Base-by-base conservation (phyloP, 2,329 filamentous ascomycete genomes). In the Neofusicoccum ribis region DNA sequence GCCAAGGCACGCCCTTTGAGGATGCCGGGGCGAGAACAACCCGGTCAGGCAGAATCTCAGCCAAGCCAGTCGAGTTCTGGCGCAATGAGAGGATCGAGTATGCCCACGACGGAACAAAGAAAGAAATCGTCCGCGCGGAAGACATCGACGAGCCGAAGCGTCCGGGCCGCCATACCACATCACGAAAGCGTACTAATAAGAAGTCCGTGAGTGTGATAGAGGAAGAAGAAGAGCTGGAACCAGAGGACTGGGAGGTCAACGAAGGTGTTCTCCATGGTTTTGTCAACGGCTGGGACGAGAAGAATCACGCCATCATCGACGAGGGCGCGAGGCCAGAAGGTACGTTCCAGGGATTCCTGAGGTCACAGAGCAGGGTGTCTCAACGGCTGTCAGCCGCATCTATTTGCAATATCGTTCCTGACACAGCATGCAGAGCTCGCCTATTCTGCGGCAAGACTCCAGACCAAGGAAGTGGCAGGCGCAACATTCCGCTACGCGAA, bases 401-500 rank as follows among this genome's bases (percentile, higher is more conserved):
- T 23, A 54, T 46, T 34, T 47, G 39, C n/a, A 63, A 23, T 58
- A 20, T n/a, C 3, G 36, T 23, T 5, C 39, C 58, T 34, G 36
- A 64, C 15, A 64, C 36, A 15, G 15, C 43, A 49, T 65, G 39
- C 71, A 87, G 87, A 88, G 63, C 79, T 89, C 67, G 88, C 86
- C 54, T 89, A 86, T 76, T 82, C 86, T 5, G 76, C 83, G 7
- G 80, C 82, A 62, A 83, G 84, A 7, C 86, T 89, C 62, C 75
- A 85, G 66, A 86, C 85, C 0, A 80, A 80, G 44, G 84, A 87
- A 66, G 86, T 88, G 8, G 81, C 84, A 63, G 83, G 84, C 72
- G 89, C 89, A 17, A 88, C 87, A 3, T 98, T 98, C 83, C 86
- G 87, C 65, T 98, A 96, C 74, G 91, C 91, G 39, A 98, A 97